These are phyloP conservation scores for Phaeosphaeriaceae sp. DNA, from an alignment of 2,329 filamentous ascomycete species.

Conservation along the genomic window DNA sequence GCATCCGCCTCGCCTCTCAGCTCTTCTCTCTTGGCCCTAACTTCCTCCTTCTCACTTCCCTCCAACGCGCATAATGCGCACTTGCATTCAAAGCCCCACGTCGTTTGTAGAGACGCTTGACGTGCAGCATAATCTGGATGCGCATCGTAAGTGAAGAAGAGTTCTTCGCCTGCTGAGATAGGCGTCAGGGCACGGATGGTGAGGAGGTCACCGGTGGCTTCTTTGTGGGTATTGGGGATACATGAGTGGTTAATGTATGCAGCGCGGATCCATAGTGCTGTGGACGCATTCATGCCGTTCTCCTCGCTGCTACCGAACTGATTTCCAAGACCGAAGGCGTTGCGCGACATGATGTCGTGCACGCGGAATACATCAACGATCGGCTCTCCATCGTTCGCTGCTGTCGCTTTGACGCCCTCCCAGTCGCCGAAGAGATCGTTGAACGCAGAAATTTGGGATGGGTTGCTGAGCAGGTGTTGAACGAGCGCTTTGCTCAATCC, in stretches of 20 bases:
- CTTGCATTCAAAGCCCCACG: constrained; percentile 53
- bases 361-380: constrained; percentile 60
- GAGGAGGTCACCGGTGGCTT: constrained; percentile 49
- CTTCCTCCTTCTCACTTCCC: constrained; percentile 23
- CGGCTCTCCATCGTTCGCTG: constrained; percentile 44
- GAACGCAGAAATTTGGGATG: constrained; percentile 41
- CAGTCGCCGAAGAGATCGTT: constrained; percentile 43
- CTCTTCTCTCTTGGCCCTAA: constrained; percentile 32
- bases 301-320: constrained; percentile 33
- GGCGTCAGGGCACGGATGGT: constrained; percentile 51
- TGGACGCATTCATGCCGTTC: constrained; percentile 23
- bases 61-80: constrained; percentile 51
- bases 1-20: constrained; percentile 31
- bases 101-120: constrained; percentile 38
- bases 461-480: constrained; percentile 58
- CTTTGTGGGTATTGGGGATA: constrained; percentile 48
- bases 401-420: constrained; percentile 47
- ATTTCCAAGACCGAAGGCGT: constrained; percentile 52
- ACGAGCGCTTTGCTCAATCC: constrained; percentile 36
- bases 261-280: constrained; percentile 51
- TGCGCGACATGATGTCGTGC: constrained; percentile 53
- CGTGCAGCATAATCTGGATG: constrained; percentile 41
- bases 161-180: constrained; percentile 29
- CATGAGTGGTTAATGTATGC: constrained; percentile 57
- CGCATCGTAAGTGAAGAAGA: constrained; percentile 37